phyloP scores from a whole-genome alignment of 2,329 filamentous ascomycete genomes.

The Phialophora verrucosa region DNA sequence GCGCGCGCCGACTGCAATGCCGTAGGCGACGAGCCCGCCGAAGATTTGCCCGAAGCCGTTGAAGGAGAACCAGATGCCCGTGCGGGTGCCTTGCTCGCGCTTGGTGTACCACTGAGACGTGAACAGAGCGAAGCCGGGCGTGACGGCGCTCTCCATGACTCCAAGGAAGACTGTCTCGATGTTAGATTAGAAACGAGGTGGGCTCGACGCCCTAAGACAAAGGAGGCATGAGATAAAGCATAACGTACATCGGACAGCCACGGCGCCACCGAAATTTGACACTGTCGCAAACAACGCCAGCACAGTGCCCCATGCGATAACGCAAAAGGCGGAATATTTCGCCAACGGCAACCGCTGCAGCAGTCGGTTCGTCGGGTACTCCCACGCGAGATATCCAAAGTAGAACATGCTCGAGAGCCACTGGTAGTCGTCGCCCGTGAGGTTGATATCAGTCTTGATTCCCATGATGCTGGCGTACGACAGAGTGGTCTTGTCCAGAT shows the following conservation, averaged over 20 bases:
- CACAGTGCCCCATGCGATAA: conserved; percentile 67
- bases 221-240: neutral
- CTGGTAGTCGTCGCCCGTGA: conserved; percentile 55
- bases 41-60: conserved; percentile 69
- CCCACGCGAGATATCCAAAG: conserved; percentile 60
- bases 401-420: conserved; percentile 52
- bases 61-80: conserved; percentile 72
- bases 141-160: conserved; percentile 71
- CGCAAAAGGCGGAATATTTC: conserved; percentile 69
- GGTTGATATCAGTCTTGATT: conserved; percentile 53
- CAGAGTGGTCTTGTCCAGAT: conserved; percentile 59
- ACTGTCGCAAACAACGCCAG: conserved; percentile 68
- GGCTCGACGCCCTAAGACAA: too few species aligned
- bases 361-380: conserved; percentile 69
- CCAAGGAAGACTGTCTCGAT: conserved; percentile 48
- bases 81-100: conserved; percentile 67
- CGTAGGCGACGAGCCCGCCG: conserved; percentile 67
- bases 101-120: conserved; percentile 76
- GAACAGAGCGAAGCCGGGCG: conserved; percentile 70
- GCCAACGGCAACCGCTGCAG: conserved; percentile 68
- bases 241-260: conserved; percentile 60
- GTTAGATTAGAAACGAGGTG: neutral
- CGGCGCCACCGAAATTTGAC: conserved; percentile 64
- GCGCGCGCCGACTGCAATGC: conserved; percentile 62
- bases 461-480: conserved; percentile 63